Conservation (phyloP, 2,329 filamentous ascomycete genomes). For the Rugonectria rugulosa region DNA sequence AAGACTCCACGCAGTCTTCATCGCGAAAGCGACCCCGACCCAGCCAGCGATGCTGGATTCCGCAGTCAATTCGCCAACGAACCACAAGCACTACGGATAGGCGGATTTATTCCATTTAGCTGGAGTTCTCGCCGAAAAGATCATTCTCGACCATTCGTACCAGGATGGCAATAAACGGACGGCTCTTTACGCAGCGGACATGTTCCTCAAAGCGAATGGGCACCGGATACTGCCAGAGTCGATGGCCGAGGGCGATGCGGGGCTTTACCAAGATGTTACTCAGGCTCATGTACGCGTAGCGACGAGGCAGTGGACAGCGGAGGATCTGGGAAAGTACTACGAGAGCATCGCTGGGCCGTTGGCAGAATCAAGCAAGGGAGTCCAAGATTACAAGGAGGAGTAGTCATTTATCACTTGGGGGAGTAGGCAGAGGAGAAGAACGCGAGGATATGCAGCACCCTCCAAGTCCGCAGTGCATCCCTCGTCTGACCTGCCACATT, state of each 20-base stretch:
- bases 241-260: neutral
- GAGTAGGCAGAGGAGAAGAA: too few relatives aligned
- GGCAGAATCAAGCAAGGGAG: neutral
- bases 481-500: neutral
- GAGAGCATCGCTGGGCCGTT: constrained; percentile 16
- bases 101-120: constrained; percentile 29
- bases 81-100: constrained; percentile 28
- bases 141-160: constrained; percentile 33
- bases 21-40: constrained; percentile 11
- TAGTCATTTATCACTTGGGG: too few relatives aligned
- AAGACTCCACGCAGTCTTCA: constrained; percentile 11
- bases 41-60: constrained; percentile 26
- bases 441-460: too few relatives aligned
- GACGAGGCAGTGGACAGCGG: constrained; percentile 27
- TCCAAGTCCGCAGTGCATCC: too few relatives aligned
- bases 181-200: constrained; percentile 27
- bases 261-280: constrained; percentile 13
- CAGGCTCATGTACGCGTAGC: constrained; percentile 27
- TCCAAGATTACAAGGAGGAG: neutral
- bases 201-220: constrained; percentile 33
- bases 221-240: constrained; percentile 20
- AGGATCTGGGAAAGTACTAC: constrained; percentile 26
- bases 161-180: constrained; percentile 31
- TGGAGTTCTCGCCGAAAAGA: constrained; percentile 29
- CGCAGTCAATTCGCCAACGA: constrained; percentile 22